Conservation (phyloP, 768 basidiomycete genomes). For the Artomyces pyxidatus region DNA sequence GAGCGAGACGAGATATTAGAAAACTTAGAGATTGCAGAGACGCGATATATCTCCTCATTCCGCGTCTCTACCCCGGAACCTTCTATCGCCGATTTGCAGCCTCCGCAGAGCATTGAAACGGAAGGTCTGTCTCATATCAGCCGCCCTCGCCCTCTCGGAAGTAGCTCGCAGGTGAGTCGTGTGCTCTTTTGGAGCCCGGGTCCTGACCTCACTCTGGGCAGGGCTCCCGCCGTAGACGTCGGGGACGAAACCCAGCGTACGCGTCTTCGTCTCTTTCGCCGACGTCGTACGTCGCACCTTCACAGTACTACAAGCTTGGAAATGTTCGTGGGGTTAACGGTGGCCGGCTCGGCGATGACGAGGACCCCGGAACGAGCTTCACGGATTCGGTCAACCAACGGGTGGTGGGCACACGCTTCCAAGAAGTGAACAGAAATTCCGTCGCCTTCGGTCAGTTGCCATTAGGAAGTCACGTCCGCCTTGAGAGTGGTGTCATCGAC, state of each 20-base stretch:
- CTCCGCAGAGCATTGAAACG: constrained; percentile 21
- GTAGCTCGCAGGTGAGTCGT: constrained; percentile 19
- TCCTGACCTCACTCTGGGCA: constrained; percentile 10
- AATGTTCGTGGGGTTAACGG: constrained; percentile 52
- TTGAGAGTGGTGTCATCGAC: constrained; percentile 38
- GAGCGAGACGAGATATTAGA: constrained; percentile 74
- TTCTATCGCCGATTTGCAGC: constrained; percentile 51
- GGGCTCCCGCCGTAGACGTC: constrained; percentile 36
- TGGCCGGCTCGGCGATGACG: constrained; percentile 45
- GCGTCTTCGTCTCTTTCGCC: constrained; percentile 65
- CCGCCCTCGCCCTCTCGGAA: constrained; percentile 49
- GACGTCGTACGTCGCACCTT: constrained; percentile 72
- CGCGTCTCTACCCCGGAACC: constrained; percentile 65
- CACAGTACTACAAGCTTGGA: constrained; percentile 70
- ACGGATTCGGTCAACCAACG: constrained; percentile 55
- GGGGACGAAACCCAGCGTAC: constrained; percentile 50
- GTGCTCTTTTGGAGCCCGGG: too few species aligned
- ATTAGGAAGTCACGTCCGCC: constrained; percentile 49
- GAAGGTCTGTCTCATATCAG: constrained; percentile 54
- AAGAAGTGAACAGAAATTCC: constrained; percentile 62
- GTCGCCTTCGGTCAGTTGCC: constrained; percentile 49
- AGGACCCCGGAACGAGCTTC: constrained; percentile 32
- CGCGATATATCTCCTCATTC: constrained; percentile 71
- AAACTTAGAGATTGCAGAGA: constrained; percentile 73
- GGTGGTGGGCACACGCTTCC: constrained; percentile 60